Conservation (phyloP, 225 moss, liverwort and hornwort genomes). For the Marchantia paleacea region DNA sequence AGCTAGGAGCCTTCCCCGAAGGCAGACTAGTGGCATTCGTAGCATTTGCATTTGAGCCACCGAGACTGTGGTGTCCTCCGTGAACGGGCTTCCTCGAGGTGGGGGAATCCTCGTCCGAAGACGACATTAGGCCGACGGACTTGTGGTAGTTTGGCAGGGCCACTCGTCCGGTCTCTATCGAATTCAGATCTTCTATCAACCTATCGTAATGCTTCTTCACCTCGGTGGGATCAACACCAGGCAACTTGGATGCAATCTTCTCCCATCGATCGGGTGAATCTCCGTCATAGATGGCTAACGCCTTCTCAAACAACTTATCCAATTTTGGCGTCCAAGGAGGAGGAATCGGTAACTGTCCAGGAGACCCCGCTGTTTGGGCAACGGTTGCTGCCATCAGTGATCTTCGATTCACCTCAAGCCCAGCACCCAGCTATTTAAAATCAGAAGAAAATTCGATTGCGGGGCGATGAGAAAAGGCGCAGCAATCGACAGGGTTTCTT, state of each 20-base stretch:
- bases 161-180: conserved; percentile 71
- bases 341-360: conserved; percentile 11
- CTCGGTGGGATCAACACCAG: conserved; percentile 64
- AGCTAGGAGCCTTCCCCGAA: conserved; percentile 22
- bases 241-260: conserved; percentile 56
- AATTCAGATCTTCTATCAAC: conserved; percentile 65
- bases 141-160: conserved; percentile 68
- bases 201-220: conserved; percentile 71
- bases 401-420: not conserved
- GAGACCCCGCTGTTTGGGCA: conserved; percentile 12
- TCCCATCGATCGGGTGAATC: conserved; percentile 69
- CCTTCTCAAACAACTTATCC: conserved; percentile 85
- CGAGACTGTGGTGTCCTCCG: conserved; percentile 47
- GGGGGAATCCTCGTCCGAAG: conserved; percentile 53
- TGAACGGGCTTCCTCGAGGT: conserved; percentile 45
- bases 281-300: conserved; percentile 55
- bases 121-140: conserved; percentile 45
- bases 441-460: not conserved
- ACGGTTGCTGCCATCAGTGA: conserved; percentile 17
- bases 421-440: not conserved
- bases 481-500: not conserved
- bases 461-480: not conserved
- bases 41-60: conserved; percentile 38
- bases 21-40: conserved; percentile 2
- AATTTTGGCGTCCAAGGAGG: conserved; percentile 62